Evolutionary conservation across 139 green algal genomes (phyloP), one percentile per base, ranked within the genome.

Genomic region (Limnomonas spitsbergensis): DNA sequence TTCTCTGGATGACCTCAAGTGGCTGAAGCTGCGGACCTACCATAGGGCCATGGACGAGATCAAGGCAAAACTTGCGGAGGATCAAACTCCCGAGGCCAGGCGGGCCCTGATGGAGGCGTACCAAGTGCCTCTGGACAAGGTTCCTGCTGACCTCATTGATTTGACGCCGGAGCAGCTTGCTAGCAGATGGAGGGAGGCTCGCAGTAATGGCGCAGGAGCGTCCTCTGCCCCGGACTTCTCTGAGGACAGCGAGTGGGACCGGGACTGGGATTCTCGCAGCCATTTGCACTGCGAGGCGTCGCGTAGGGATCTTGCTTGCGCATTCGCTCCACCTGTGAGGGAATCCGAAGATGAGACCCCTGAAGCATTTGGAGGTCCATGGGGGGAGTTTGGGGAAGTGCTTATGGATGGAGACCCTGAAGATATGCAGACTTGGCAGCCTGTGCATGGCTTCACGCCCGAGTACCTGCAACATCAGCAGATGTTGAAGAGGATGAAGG

Each of bases 1-100:
- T 9, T 40, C 42, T 31, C 2, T 70, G 73, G 73, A 78, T 34
- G 73, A 78, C 3, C 3, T 69, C 52, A 78, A 78, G 35, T 70
- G 31, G 73, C 73, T 78, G 4, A 78, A 78, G 73, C 52, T 78
- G 73, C 29, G 73, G 6, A 42, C 73, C 20, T 78, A 78, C n/a
- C 52, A 71, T 31, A 40, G 52, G 3, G 68, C 68, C 35, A 74
- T 53, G 68, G 36, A 74, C 35, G 4, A 42, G 68, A 34, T 70
- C 7, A 24, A 32, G 4, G 14, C 24, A 32, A 6, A 54, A 9
- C 29, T 14, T 37, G 7, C 9, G 29, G n/a, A 24, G 9, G 4
- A 24, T 4, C 9, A 74, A 7, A 39, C 2, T 4, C 39, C 40
- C 24, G 70, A 66, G n/a, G 39, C 40, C 3, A 6, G 14, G 70